Conservation (phyloP, 2,329 filamentous ascomycete species). For the Monilinia aucupariae region DNA sequence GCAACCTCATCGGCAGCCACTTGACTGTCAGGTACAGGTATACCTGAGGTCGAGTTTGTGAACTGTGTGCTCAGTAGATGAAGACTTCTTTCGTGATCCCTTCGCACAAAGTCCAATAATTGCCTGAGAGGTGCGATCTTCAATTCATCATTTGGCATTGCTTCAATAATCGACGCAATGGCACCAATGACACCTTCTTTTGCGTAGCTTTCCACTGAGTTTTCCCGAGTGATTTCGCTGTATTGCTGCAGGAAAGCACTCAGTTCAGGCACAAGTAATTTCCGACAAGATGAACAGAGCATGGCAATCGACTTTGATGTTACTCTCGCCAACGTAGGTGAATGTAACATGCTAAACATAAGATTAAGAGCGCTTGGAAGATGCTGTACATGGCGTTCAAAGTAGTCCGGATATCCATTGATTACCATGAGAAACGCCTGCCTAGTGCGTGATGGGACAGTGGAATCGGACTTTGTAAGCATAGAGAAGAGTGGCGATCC, state of each 20-base stretch:
- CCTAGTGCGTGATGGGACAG: conserved; percentile 56
- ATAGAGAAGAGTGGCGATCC: conserved; percentile 52
- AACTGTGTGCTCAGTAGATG: conserved; percentile 18
- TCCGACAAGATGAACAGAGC: conserved; percentile 70
- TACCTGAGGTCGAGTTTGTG: not conserved
- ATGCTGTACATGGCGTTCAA: conserved; percentile 61
- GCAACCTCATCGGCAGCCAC: conserved; percentile 36
- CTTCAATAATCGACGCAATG: conserved; percentile 71
- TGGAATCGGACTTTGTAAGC: conserved; percentile 44
- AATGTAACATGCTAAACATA: conserved; percentile 64
- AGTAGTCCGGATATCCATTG: conserved; percentile 70
- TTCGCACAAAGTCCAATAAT: conserved; percentile 56
- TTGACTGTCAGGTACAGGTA: not conserved
- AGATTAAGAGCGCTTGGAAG: conserved; percentile 68
- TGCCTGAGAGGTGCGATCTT: conserved; percentile 51
- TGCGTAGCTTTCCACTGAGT: conserved; percentile 60
- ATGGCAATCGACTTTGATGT: conserved; percentile 70
- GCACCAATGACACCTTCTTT: conserved; percentile 70
- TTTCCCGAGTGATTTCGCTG: conserved; percentile 52
- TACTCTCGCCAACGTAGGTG: conserved; percentile 55
- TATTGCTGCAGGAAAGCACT: conserved; percentile 68
- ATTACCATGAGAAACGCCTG: conserved; percentile 66
- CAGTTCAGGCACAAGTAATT: conserved; percentile 61
- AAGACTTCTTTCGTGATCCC: conserved; percentile 49
- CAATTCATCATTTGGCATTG: conserved; percentile 52